Evolutionary conservation across 1,284 basidiomycete species (phyloP).

Genomic region (Coniferiporia sulphurascens): DNA sequence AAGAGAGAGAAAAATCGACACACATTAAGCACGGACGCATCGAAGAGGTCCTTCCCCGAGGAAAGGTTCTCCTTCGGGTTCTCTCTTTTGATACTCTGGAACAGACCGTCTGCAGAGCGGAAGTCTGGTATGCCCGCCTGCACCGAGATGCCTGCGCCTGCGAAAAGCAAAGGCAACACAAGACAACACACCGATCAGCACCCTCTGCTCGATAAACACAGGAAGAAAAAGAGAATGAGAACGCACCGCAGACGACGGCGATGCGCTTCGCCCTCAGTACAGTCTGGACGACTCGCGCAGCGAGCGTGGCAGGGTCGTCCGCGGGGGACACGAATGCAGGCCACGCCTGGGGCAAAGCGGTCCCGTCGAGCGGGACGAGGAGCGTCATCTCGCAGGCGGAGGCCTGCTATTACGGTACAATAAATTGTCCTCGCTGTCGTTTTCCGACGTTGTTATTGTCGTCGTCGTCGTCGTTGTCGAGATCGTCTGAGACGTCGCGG

Average conservation of each 20-base stretch:
- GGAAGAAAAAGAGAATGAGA: conserved; percentile 13
- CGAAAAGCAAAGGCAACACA: conserved; percentile 12
- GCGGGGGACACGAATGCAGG: neutral
- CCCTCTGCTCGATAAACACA: conserved; percentile 7
- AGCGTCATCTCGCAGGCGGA: neutral
- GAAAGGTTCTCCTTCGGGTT: conserved; percentile 67
- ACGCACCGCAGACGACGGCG: conserved; percentile 82
- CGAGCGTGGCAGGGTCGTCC: conserved; percentile 35
- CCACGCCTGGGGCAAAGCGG: neutral
- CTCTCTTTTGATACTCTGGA: conserved; percentile 71
- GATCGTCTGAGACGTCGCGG: neutral
- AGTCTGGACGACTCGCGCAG: conserved; percentile 52
- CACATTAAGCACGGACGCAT: conserved; percentile 86
- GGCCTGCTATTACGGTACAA: neutral
- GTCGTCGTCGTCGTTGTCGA: neutral
- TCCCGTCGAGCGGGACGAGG: neutral
- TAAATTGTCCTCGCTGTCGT: neutral
- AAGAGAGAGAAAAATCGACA: conserved; percentile 31
- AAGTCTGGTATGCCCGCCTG: conserved; percentile 92
- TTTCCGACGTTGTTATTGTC: neutral
- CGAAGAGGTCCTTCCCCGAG: conserved; percentile 87
- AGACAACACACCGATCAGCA: neutral
- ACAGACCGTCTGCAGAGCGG: conserved; percentile 78
- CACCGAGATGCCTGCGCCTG: conserved; percentile 92
- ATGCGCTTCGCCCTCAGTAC: conserved; percentile 77